Evolutionary conservation across 2,329 filamentous ascomycete species (phyloP).

Genomic region (Talaromyces sp.): DNA sequence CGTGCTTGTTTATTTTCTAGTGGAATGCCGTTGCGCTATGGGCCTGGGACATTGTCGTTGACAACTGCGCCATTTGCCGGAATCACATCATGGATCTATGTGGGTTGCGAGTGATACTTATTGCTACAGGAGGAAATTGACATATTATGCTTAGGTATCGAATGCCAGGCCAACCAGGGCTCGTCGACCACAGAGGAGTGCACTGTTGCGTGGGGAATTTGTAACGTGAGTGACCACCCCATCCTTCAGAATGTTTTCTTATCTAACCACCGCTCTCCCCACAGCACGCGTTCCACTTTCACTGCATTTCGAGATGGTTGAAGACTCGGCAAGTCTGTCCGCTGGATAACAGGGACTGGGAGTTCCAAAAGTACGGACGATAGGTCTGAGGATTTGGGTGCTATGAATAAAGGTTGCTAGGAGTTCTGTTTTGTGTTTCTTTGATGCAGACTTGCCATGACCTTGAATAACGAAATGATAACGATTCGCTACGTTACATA

Average conservation of each 20-base stretch:
- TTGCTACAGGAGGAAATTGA: constrained; percentile 15
- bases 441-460: not conserved
- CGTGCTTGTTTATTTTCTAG: constrained; percentile 43
- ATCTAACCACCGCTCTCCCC: not conserved
- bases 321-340: constrained; percentile 99
- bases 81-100: constrained; percentile 99
- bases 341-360: constrained; percentile 96
- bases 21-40: constrained; percentile 98
- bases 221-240: constrained; percentile 66
- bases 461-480: not conserved
- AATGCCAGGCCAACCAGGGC: constrained; percentile 97
- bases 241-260: not conserved
- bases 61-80: constrained; percentile 98
- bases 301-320: constrained; percentile 98
- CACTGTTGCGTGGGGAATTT: constrained; percentile 98
- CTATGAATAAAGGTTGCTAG: not conserved
- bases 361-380: constrained; percentile 97
- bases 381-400: constrained; percentile 27
- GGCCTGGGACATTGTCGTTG: constrained; percentile 99
- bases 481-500: not conserved
- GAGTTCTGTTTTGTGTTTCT: not conserved
- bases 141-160: constrained; percentile 61
- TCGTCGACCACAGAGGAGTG: constrained; percentile 97
- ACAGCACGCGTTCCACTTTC: constrained; percentile 98
- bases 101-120: constrained; percentile 39